Evolutionary conservation across 2,329 filamentous ascomycete genomes (phyloP), one percentile per base, ranked within the genome.

Genomic region (Trichoderma pleuroti): DNA sequence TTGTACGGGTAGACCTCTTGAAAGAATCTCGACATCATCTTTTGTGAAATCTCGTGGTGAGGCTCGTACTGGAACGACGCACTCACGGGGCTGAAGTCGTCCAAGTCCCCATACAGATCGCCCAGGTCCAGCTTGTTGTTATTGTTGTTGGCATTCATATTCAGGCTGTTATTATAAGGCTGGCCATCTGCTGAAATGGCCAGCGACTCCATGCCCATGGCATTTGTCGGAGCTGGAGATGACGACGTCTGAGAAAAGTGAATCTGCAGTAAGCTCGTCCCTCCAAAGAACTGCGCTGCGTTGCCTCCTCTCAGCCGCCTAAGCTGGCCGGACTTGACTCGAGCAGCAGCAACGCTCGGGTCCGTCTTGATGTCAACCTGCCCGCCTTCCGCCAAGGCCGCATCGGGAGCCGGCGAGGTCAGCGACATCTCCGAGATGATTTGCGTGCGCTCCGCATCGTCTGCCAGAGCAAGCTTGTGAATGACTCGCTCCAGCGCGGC

Each of bases 1-100:
- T 83, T 80, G 72, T 84, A 85, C 42, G 83, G 81, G 64, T 86
- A 86, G 26, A 84, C 81, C 46, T 82, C 76, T 67, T 82, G 80
- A 75, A 86, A 86, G 73, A 86, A 86, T 4, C 77, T 78, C 1
- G 83, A 82, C 83, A 86, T 85, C 61, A 85, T 78, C 21, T 77
- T 75, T 68, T 82, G 83, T 14, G 81, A 84, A 18, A 80, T 81
- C 26, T 84, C 80, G 64, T 84, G 82, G 30, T 83, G 80, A 4
- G 83, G 82, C n/a, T 79, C 78, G 72, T 82, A 84, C 57, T 74
- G 78, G 76, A 76, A 83, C 72, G 63, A 72, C 12, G 70, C 63
- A 42, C 63, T 67, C n/a, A 57, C 52, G 12, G 74, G 73, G 52
- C 72, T 73, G 30, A 72, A 70, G 32, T 72, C 74, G n/a, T 75